phyloP scores from a whole-genome alignment of 495 filamentous ascomycete species.

The Evernia prunastri region DNA sequence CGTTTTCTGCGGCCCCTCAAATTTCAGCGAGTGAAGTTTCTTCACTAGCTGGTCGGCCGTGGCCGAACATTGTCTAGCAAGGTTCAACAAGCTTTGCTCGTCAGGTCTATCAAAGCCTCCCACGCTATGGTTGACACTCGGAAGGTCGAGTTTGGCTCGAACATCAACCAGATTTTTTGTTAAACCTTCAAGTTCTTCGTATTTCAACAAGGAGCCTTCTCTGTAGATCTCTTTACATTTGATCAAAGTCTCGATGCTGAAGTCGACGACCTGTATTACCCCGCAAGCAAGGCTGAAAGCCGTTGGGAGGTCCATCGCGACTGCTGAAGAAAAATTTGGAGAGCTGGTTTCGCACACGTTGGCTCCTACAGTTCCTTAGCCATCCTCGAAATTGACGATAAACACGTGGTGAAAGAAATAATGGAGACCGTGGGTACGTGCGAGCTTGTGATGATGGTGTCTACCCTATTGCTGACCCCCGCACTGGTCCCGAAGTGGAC shows the following conservation, averaged over 20 bases:
- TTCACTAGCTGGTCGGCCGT: constrained; percentile 6
- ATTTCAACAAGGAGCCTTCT: constrained; percentile 17
- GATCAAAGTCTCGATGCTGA: constrained; percentile 28
- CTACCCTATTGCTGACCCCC: too few relatives aligned
- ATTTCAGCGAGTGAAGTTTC: constrained; percentile 6
- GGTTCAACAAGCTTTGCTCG: background rate
- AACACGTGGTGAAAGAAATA: too few relatives aligned
- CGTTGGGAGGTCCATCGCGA: constrained; percentile 35
- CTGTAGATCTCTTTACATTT: constrained; percentile 29
- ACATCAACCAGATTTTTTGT: constrained; percentile 5
- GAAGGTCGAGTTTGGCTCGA: background rate
- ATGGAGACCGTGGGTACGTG: too few relatives aligned
- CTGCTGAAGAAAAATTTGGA: too few relatives aligned
- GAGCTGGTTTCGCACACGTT: too few relatives aligned
- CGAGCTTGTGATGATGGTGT: too few relatives aligned
- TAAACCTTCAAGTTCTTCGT: constrained; percentile 10
- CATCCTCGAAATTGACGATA: too few relatives aligned
- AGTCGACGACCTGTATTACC: constrained; percentile 36
- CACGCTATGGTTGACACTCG: background rate
- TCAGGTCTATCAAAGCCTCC: background rate
- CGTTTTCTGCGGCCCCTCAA: background rate
- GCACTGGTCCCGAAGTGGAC: too few relatives aligned
- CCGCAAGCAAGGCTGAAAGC: constrained; percentile 35
- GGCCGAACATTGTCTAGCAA: constrained; percentile 13
- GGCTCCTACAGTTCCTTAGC: too few relatives aligned